A percentile compares a stretch with the other conserved stretches of the same genome.
phyloP scores from a whole-genome alignment of 306 rosid genomes.

The Citrullus colocynthis region DNA sequence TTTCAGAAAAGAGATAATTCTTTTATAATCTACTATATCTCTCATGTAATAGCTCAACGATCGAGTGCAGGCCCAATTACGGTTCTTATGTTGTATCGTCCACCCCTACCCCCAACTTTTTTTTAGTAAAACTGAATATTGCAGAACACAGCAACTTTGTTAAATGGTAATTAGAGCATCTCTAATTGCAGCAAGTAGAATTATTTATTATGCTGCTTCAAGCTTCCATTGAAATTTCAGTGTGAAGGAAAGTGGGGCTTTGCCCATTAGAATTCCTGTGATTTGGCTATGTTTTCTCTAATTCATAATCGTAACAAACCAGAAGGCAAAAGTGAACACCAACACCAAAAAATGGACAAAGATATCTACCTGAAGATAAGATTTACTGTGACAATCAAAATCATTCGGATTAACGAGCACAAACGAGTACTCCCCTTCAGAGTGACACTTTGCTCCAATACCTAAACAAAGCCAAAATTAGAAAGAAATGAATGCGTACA shows the following conservation, averaged over 20 bases:
- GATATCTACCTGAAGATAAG: constrained; percentile 52
- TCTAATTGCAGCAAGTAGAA: neutral
- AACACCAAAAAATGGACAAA: neutral
- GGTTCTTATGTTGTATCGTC: neutral
- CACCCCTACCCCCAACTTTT: neutral
- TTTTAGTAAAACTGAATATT: neutral
- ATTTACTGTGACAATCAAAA: constrained; percentile 22
- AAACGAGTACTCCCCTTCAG: constrained; percentile 12
- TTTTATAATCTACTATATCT: neutral
- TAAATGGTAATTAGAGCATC: neutral
- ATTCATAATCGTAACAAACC: neutral
- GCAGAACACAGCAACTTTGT: neutral
- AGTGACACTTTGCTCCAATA: constrained; percentile 11
- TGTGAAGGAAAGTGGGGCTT: neutral
- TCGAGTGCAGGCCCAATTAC: neutral
- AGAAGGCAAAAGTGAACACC: neutral
- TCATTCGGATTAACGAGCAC: constrained; percentile 69
- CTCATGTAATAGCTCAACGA: neutral
- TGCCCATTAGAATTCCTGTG: neutral
- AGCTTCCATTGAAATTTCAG: neutral
- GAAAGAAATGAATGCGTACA: neutral
- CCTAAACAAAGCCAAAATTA: constrained; percentile 8
- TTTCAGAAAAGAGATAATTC: neutral
- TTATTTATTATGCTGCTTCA: neutral
- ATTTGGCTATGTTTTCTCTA: neutral